A percentile compares a stretch with the other conserved stretches of the same genome.
These are phyloP conservation scores for Clarireedia homoeocarpa DNA, from an alignment of 2,329 filamentous ascomycete species.

Conservation along the genomic window DNA sequence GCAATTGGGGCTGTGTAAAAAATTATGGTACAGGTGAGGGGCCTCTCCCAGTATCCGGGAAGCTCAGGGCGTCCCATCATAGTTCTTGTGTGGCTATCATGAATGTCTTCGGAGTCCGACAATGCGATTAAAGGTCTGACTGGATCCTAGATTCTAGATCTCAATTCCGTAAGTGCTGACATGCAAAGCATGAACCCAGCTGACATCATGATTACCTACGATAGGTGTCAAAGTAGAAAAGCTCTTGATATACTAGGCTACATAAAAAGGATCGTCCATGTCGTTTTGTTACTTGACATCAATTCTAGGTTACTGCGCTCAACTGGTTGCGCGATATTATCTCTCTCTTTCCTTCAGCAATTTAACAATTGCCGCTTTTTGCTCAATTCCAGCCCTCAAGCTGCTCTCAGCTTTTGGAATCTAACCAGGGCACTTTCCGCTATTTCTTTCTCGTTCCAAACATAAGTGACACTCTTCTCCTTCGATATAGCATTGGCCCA, in stretches of 20 bases:
- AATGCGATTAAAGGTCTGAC: too few species aligned
- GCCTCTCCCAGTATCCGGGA: too few species aligned
- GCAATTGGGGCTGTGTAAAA: too few species aligned
- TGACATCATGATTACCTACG: neutral
- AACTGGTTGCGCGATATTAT: neutral
- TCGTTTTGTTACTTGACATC: neutral
- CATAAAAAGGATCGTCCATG: too few species aligned
- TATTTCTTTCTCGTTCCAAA: slow-evolving; percentile 48
- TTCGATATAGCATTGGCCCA: slow-evolving; percentile 55
- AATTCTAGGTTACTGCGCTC: neutral
- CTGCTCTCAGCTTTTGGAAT: slow-evolving; percentile 4
- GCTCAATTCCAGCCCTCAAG: neutral
- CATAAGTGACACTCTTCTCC: slow-evolving; percentile 58
- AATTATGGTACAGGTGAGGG: too few species aligned
- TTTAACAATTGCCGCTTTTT: too few species aligned
- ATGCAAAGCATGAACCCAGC: neutral
- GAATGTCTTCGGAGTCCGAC: too few species aligned
- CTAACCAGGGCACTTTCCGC: slow-evolving; percentile 36
- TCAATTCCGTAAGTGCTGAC: neutral
- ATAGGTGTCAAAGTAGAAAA: too few species aligned
- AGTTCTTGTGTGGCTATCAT: too few species aligned
- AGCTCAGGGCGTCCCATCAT: too few species aligned
- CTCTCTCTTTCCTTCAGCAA: neutral
- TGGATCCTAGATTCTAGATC: too few species aligned
- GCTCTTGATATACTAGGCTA: too few species aligned